These are phyloP conservation scores for Durotheca rogersii DNA, from an alignment of 495 filamentous ascomycete genomes.

Conservation along the genomic window DNA sequence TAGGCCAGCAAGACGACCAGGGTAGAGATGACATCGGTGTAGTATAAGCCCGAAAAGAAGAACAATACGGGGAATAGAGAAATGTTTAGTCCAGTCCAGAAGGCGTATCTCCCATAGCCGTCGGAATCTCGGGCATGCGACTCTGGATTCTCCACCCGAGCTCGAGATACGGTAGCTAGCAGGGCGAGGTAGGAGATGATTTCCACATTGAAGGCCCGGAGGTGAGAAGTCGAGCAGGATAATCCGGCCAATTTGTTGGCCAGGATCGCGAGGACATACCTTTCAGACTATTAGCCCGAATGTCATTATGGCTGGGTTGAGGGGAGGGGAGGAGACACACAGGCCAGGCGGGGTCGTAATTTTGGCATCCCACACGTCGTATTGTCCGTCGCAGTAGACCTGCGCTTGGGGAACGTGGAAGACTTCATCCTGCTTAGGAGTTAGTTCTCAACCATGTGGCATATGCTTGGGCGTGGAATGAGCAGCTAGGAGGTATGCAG, in stretches of 20 bases:
- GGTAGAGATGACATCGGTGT: slow-evolving; percentile 81
- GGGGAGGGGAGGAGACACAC: slow-evolving; percentile 46
- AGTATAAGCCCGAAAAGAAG: slow-evolving; percentile 93
- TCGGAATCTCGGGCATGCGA: background rate
- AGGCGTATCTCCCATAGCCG: slow-evolving; percentile 30
- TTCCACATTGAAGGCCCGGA: slow-evolving; percentile 55
- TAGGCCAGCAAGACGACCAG: slow-evolving; percentile 67
- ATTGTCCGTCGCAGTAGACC: slow-evolving; percentile 75
- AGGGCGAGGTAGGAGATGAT: slow-evolving; percentile 37
- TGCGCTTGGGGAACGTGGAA: slow-evolving; percentile 95
- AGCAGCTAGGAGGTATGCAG: slow-evolving; percentile 4
- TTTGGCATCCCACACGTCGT: slow-evolving; percentile 85
- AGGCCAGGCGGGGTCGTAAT: slow-evolving; percentile 94
- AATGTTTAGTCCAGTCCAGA: slow-evolving; percentile 76
- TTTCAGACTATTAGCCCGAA: slow-evolving; percentile 17
- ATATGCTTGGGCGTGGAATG: background rate
- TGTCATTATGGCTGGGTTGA: background rate
- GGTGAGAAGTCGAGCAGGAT: slow-evolving; percentile 46
- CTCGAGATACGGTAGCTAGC: slow-evolving; percentile 14
- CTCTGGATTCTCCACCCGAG: slow-evolving; percentile 7
- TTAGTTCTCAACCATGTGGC: slow-evolving; percentile 16
- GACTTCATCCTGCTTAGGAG: slow-evolving; percentile 72
- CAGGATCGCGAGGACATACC: slow-evolving; percentile 57
- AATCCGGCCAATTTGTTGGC: slow-evolving; percentile 34
- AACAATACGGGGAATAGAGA: slow-evolving; percentile 86